Conservation (phyloP, 2,329 filamentous ascomycete genomes). For the Hypoxylon sp. region DNA sequence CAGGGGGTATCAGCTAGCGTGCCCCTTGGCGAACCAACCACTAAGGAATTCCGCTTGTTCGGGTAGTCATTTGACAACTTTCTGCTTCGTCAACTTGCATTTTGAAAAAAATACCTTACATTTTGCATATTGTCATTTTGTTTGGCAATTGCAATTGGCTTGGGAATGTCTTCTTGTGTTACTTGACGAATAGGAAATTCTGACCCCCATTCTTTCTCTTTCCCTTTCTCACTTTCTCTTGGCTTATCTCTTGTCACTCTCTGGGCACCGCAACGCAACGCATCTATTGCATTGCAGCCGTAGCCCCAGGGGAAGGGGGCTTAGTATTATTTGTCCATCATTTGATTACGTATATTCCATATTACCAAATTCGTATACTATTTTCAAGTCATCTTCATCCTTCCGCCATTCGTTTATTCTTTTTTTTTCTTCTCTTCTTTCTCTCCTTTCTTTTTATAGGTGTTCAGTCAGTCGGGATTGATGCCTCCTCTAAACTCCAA, state of each 20-base stretch:
- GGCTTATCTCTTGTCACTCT: not conserved
- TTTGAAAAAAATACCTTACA: too few relatives aligned
- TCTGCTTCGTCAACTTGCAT: too few relatives aligned
- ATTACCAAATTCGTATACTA: too few relatives aligned
- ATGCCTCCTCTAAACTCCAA: constrained; percentile 37
- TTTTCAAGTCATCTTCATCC: too few relatives aligned
- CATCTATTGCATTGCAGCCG: not conserved
- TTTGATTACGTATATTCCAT: too few relatives aligned
- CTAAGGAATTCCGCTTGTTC: constrained; percentile 12
- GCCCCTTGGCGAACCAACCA: constrained; percentile 15
- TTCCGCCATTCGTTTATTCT: too few relatives aligned
- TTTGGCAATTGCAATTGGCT: constrained; percentile 4
- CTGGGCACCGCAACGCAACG: too few relatives aligned
- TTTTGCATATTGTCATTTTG: not conserved
- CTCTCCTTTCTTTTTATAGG: not conserved
- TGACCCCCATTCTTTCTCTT: constrained; percentile 28
- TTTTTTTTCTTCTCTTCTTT: constrained; percentile 2
- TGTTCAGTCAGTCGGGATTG: constrained; percentile 20
- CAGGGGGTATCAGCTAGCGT: constrained; percentile 12
- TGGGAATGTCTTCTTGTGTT: constrained; percentile 9
- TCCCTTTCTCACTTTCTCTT: not conserved
- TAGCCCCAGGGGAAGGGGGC: not conserved
- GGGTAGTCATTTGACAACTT: constrained; percentile 24
- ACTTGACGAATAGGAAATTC: constrained; percentile 20
- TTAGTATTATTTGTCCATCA: constrained; percentile 4